These are phyloP conservation scores for Medicago lupulina DNA, from an alignment of 306 rosid species.

Conservation along the genomic window DNA sequence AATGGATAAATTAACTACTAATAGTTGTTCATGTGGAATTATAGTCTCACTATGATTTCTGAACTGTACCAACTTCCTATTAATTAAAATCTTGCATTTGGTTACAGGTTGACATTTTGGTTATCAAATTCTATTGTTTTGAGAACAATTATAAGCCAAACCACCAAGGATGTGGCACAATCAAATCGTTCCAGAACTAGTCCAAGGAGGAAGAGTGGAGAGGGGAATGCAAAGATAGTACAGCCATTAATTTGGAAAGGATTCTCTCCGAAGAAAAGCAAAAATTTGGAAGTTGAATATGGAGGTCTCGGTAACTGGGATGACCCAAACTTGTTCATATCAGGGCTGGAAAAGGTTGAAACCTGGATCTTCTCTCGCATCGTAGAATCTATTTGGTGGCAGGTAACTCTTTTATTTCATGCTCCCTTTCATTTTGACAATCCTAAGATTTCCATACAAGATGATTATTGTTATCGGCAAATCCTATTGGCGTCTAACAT, in stretches of 20 bases:
- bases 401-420: conserved; percentile 55
- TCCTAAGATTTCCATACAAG: conserved; percentile 10
- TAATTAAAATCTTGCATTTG: conserved; percentile 42
- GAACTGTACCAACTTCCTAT: conserved; percentile 12
- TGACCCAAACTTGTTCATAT: conserved; percentile 59
- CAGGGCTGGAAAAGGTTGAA: conserved; percentile 85
- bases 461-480: conserved; percentile 22
- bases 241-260: conserved; percentile 70
- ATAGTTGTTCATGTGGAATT: conserved; percentile 36
- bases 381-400: conserved; percentile 99
- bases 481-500: conserved; percentile 40
- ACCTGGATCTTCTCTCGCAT: conserved; percentile 94
- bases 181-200: conserved; percentile 51
- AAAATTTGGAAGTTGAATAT: conserved; percentile 42
- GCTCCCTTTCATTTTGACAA: neutral
- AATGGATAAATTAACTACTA: conserved; percentile 14
- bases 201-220: conserved; percentile 57
- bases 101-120: conserved; percentile 88
- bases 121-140: conserved; percentile 79
- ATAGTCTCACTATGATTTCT: conserved; percentile 12
- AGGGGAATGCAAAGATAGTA: conserved; percentile 50
- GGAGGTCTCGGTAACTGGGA: conserved; percentile 67
- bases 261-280: conserved; percentile 58
- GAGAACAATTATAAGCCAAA: conserved; percentile 77
- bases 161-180: conserved; percentile 43